Conservation (phyloP, 202 grass and related monocot genomes). For the Cymbopogon flexuosus region DNA sequence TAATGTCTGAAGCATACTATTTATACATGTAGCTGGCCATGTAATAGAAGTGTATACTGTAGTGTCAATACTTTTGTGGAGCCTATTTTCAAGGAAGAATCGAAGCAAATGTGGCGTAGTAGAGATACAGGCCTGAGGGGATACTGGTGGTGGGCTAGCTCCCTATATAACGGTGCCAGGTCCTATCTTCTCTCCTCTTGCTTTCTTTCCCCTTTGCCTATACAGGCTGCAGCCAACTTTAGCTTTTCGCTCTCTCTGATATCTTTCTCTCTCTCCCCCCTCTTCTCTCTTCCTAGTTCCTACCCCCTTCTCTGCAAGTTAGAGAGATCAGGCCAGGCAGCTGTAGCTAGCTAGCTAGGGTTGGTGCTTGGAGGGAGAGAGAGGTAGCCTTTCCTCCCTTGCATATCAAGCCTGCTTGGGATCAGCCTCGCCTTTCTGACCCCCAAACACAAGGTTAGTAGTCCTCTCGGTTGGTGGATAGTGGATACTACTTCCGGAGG, state of each 20-base stretch:
- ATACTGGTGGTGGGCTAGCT: neutral
- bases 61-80: neutral
- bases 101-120: neutral
- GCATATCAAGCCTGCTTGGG: conserved; percentile 48
- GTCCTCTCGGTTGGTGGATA: conserved; percentile 32
- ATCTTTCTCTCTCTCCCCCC: neutral
- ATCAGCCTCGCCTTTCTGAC: conserved; percentile 18
- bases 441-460: conserved; percentile 3
- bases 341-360: conserved; percentile 12
- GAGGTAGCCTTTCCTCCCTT: conserved; percentile 37
- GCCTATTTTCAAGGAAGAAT: neutral
- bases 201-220: conserved; percentile 22
- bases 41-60: neutral
- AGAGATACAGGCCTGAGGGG: neutral
- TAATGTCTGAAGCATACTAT: neutral
- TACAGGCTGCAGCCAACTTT: conserved; percentile 25
- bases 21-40: neutral
- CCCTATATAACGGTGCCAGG: conserved; percentile 15
- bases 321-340: neutral
- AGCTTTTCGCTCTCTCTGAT: conserved; percentile 7
- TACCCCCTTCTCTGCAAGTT: neutral
- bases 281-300: neutral
- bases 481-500: neutral
- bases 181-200: conserved; percentile 17
- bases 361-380: conserved; percentile 35